Percentiles rank a stretch among this genome's conserved stretches.
These are phyloP conservation scores for Trifolium fragiferum DNA, from an alignment of 306 rosid species.

Conservation along the genomic window DNA sequence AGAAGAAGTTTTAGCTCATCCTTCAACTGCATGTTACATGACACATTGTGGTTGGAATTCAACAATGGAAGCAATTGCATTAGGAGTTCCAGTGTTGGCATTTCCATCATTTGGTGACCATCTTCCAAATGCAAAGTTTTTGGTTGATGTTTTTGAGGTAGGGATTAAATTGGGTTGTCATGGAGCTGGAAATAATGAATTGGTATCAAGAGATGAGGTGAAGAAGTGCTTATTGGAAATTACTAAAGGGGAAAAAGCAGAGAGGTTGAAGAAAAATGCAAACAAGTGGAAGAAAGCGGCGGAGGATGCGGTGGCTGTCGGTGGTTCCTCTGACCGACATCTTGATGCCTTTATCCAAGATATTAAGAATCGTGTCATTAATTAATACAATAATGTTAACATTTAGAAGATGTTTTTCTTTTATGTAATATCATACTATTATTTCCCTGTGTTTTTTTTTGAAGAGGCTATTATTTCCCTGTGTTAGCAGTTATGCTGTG, in stretches of 20 bases:
- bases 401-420: not conserved
- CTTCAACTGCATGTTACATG: conserved; percentile 62
- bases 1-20: conserved; percentile 60
- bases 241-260: conserved; percentile 53
- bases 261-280: conserved; percentile 51
- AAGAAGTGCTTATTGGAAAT: conserved; percentile 56
- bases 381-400: too few relatives aligned
- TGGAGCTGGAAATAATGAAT: conserved; percentile 30
- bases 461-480: too few relatives aligned
- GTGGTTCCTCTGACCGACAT: conserved; percentile 62
- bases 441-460: too few relatives aligned
- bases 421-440: too few relatives aligned
- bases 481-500: too few relatives aligned
- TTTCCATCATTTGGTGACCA: conserved; percentile 89
- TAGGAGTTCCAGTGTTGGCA: conserved; percentile 63
- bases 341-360: conserved; percentile 54
- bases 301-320: conserved; percentile 54
- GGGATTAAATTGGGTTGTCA: conserved; percentile 53
- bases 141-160: conserved; percentile 62
- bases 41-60: conserved; percentile 92
- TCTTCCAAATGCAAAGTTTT: conserved; percentile 64
- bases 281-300: conserved; percentile 60
- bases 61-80: conserved; percentile 55
- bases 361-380: conserved; percentile 1
- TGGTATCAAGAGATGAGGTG: conserved; percentile 56